Evolutionary conservation across 345 rosid genomes (phyloP).

Genomic region (Aegle marmelos): DNA sequence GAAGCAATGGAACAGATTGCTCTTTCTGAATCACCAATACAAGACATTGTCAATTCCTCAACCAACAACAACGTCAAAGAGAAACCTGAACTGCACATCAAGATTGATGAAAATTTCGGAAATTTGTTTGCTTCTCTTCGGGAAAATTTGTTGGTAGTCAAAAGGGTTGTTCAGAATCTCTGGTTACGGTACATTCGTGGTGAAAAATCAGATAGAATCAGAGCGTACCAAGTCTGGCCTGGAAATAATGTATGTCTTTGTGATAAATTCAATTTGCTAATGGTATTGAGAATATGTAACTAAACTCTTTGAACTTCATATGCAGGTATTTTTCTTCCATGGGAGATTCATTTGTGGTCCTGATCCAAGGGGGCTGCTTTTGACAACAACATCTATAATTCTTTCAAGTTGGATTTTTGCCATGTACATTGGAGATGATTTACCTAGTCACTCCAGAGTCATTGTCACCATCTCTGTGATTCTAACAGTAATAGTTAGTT

Average conservation of each 20-base stretch:
- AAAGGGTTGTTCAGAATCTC: constrained; percentile 16
- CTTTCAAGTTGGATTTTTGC: constrained; percentile 41
- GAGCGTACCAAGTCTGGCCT: constrained; percentile 41
- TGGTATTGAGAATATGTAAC: neutral
- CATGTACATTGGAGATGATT: constrained; percentile 22
- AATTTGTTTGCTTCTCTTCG: neutral
- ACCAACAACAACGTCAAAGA: neutral
- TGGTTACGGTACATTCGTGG: constrained; percentile 17
- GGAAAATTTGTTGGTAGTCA: neutral
- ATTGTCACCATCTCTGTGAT: constrained; percentile 12
- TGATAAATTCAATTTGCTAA: neutral
- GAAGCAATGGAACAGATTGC: constrained; percentile 14
- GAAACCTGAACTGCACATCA: neutral
- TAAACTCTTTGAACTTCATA: neutral
- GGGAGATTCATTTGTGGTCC: constrained; percentile 41
- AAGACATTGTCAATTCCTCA: neutral
- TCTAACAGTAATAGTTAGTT: constrained; percentile 27
- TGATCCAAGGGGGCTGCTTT: constrained; percentile 37
- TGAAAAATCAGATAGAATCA: constrained; percentile 20
- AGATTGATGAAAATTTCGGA: neutral
- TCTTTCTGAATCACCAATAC: constrained; percentile 10
- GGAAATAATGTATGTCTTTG: constrained; percentile 34
- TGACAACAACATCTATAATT: constrained; percentile 27
- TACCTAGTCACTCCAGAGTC: constrained; percentile 17
- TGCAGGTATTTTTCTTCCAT: constrained; percentile 44